A percentile compares a stretch with the other conserved stretches of the same genome.
These are phyloP conservation scores for Corniculantispora saksenae DNA, from an alignment of 2,329 filamentous ascomycete species.

Conservation along the genomic window DNA sequence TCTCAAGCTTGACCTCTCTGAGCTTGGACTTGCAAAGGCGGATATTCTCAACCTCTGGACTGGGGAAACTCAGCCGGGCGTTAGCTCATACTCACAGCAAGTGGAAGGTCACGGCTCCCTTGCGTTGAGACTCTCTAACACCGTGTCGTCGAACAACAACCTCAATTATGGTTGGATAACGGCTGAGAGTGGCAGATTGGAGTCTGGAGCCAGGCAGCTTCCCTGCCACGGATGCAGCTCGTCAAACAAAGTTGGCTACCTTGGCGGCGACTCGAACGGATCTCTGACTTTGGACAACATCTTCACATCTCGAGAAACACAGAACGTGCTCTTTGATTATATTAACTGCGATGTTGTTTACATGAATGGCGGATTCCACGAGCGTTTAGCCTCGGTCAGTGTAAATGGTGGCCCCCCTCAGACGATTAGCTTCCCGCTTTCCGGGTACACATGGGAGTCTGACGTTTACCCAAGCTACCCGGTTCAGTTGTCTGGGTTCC, in stretches of 20 bases:
- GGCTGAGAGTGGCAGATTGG: neutral
- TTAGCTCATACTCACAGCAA: neutral
- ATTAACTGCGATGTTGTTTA: neutral
- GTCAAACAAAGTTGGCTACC: neutral
- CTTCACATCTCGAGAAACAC: neutral
- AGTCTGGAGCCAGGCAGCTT: neutral
- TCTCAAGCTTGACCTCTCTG: neutral
- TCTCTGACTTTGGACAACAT: neutral
- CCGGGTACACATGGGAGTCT: neutral
- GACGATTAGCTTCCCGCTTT: neutral
- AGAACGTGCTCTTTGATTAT: neutral
- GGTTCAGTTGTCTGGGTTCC: neutral
- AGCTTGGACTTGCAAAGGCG: neutral
- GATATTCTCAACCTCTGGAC: neutral
- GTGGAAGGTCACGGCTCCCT: neutral
- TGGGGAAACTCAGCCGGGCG: neutral
- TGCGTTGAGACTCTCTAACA: neutral
- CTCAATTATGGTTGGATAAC: neutral
- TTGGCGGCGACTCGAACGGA: neutral
- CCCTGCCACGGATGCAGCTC: neutral
- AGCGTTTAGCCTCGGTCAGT: neutral
- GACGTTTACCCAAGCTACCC: neutral
- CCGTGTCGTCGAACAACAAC: neutral
- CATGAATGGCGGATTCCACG: neutral
- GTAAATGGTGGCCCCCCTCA: neutral